Evolutionary conservation across 148 eudicot species (phyloP).

Genomic region (Pouteria glomerata): DNA sequence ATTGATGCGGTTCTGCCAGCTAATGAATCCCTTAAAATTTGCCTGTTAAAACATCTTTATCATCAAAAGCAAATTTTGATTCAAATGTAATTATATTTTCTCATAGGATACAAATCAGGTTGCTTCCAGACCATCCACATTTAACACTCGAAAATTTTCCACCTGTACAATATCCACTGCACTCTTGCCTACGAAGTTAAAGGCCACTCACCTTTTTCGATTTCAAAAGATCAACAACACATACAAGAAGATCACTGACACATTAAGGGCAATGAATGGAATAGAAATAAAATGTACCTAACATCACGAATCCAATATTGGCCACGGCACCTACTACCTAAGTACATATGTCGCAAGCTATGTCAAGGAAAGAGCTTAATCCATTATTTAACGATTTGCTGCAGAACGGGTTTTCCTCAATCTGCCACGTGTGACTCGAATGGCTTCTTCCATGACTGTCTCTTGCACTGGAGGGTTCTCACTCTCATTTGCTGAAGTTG

Average conservation of each 20-base stretch:
- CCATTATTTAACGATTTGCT: slow-evolving; percentile 19
- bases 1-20: too few species aligned
- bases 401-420: slow-evolving; percentile 54
- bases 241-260: slow-evolving; percentile 3
- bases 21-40: too few species aligned
- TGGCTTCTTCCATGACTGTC: slow-evolving; percentile 57
- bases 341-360: slow-evolving; percentile 12
- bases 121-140: too few species aligned
- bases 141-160: too few species aligned
- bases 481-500: slow-evolving; percentile 29
- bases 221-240: too few species aligned
- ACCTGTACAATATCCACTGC: too few species aligned
- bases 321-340: slow-evolving; percentile 9
- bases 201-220: background rate
- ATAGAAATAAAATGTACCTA: slow-evolving; percentile 17
- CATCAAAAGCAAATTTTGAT: too few species aligned
- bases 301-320: background rate
- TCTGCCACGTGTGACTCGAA: slow-evolving; percentile 63
- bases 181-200: slow-evolving; percentile 3
- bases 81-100: too few species aligned
- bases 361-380: background rate
- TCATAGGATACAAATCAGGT: too few species aligned
- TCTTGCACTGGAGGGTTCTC: slow-evolving; percentile 38
- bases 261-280: slow-evolving; percentile 12
- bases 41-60: too few species aligned